Percentiles rank a stretch among this genome's conserved stretches.
phyloP scores from a whole-genome alignment of 1,139 yeast genomes.

The Kluyveromyces sp. region DNA sequence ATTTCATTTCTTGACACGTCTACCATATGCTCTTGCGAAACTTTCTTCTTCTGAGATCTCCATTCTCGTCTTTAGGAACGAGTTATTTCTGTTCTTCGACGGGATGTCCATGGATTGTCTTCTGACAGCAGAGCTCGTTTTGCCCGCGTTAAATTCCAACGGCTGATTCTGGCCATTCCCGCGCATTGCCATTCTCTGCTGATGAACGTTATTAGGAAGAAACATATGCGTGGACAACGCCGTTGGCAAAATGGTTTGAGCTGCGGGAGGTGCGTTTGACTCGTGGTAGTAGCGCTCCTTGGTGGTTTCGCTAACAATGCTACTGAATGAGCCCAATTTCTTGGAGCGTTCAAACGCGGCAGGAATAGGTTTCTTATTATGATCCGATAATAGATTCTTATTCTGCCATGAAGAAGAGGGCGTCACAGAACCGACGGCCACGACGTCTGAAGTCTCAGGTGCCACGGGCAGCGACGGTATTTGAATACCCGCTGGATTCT shows the following conservation, averaged over 20 bases:
- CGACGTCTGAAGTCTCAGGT: constrained; percentile 25
- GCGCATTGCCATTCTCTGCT: constrained; percentile 24
- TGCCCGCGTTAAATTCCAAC: neutral
- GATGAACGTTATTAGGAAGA: constrained; percentile 37
- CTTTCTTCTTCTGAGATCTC: constrained; percentile 31
- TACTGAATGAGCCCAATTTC: constrained; percentile 29
- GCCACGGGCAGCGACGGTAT: constrained; percentile 8
- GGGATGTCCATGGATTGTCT: constrained; percentile 31
- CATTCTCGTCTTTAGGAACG: constrained; percentile 29
- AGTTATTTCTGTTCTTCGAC: constrained; percentile 22
- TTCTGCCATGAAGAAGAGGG: constrained; percentile 18
- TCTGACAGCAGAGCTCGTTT: constrained; percentile 10
- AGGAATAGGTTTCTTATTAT: constrained; percentile 3
- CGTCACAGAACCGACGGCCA: constrained; percentile 27
- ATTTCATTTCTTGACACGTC: constrained; percentile 9
- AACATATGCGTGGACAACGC: constrained; percentile 51
- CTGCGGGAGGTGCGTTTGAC: constrained; percentile 49
- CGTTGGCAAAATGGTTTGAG: constrained; percentile 44
- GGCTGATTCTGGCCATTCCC: neutral
- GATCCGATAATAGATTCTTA: neutral
- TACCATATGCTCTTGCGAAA: constrained; percentile 14
- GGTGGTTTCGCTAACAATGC: constrained; percentile 33
- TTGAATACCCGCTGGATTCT: constrained; percentile 13
- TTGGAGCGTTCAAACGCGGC: neutral
- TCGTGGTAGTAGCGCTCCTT: constrained; percentile 33